Percentiles rank a stretch among this genome's conserved stretches.
Evolutionary conservation across 805 yeast species (phyloP).

Genomic region (Ogataea paraovalis): DNA sequence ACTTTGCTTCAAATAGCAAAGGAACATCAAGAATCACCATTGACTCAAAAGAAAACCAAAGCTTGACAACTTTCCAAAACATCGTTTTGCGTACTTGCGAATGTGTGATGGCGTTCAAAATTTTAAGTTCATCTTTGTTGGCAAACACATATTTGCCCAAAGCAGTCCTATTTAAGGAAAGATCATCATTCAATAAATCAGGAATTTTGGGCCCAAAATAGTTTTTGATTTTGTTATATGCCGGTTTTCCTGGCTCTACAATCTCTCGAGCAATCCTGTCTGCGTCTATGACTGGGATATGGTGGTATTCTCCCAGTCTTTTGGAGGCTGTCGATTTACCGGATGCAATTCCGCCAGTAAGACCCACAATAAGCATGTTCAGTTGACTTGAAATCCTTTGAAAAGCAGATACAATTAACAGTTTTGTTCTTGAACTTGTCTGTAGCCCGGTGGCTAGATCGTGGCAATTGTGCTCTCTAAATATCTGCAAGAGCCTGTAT

Average conservation of each 20-base stretch:
- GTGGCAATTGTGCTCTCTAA: too few relatives aligned
- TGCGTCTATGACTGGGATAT: slow-evolving; percentile 74
- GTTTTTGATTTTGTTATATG: slow-evolving; percentile 60
- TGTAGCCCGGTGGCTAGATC: too few relatives aligned
- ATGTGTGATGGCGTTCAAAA: slow-evolving; percentile 75
- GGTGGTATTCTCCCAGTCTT: slow-evolving; percentile 46
- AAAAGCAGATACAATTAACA: too few relatives aligned
- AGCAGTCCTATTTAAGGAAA: slow-evolving; percentile 59
- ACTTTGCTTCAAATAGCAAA: slow-evolving; percentile 72
- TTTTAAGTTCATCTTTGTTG: slow-evolving; percentile 51
- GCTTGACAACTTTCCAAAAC: slow-evolving; percentile 46
- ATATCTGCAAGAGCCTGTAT: too few relatives aligned
- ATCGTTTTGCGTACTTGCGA: slow-evolving; percentile 79
- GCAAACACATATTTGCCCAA: slow-evolving; percentile 79
- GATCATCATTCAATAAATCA: slow-evolving; percentile 42
- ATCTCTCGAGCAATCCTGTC: slow-evolving; percentile 84
- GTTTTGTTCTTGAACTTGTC: too few relatives aligned
- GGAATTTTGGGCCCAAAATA: slow-evolving; percentile 56
- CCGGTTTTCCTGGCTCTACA: slow-evolving; percentile 74
- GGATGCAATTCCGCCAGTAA: slow-evolving; percentile 98
- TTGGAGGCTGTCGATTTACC: slow-evolving; percentile 91
- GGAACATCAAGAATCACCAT: slow-evolving; percentile 88
- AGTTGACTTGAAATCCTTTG: not conserved
- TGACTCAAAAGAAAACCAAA: slow-evolving; percentile 54
- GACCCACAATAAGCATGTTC: slow-evolving; percentile 80